Evolutionary conservation across 139 green algal genomes (phyloP), one percentile per base, ranked within the genome.

Genomic region (Picochlorum sp.): DNA sequence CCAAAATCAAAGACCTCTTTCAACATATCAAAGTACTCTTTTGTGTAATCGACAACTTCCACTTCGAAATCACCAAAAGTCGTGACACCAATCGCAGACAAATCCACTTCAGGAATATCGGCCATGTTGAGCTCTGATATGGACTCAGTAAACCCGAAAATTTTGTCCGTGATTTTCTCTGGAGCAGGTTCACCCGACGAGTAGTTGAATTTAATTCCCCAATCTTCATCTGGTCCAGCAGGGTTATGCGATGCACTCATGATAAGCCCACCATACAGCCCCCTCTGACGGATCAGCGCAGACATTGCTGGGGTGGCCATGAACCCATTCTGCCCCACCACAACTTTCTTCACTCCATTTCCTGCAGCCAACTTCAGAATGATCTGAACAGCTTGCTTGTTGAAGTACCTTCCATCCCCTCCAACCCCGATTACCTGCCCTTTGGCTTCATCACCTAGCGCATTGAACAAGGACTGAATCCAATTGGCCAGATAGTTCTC

Each of bases 161-260:
- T 98, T 64, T 93, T 85, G 68, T 98, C 84, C 5, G 93, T 99
- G 73, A 99, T 97, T 59, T 81, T 80, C 86, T 98, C 93, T 7
- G 93, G 93, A 2, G 93, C 93, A 26, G 93, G 93, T 81, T 98
- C 89, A 16, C 91, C 90, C 37, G 45, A 72, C 30, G 28, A 89
- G 82, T 93, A 97, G 82, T 99, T 98, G 83, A 99, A 98, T 79
- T 99, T 99, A 80, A 99, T 99, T 71, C 93, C 93, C 77, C 89
- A 99, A 83, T 99, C 93, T 66, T 94, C 85, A 12, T 99, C 82
- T 6, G 89, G 89, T 49, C 93, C 93, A 28, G 86, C 93, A 4
- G 93, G 93, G 83, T 99, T 98, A 81, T 99, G 93, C 63, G 70
- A 88, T 44, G 93, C 93, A 53, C 74, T 88, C 93, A 99, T 98